Evolutionary conservation across 2,329 filamentous ascomycete species (phyloP), one percentile per base, ranked within the genome.

Genomic region (Bretziella fagacearum): DNA sequence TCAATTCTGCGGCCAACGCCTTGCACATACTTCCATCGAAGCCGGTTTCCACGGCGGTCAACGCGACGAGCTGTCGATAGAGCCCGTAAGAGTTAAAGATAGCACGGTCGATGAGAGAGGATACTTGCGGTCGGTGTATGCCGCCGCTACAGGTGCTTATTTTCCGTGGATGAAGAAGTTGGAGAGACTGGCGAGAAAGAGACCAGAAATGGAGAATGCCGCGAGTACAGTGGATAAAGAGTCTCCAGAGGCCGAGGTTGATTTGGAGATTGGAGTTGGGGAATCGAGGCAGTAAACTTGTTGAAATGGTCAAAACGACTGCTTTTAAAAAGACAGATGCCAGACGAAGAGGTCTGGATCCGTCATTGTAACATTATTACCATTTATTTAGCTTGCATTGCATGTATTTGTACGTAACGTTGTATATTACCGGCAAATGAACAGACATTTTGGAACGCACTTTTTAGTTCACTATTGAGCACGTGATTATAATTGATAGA

Each of bases 21-120:
- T 77, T 6, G 63, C 61, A 6, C 74, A 74, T 62, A 69, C 63
- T 17, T 67, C 63, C 54, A 63, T 74, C 51, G 67, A 74, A 51
- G 69, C 63, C 4, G 71, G 70, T 0, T 62, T 63, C 44, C 66
- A 69, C 49, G 68, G 66, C 43, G 70, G 70, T 4, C 66, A 65
- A 10, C 63, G 68, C n/a, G 64, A 68, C 17, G 68, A 72, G 54
- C 56, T 77, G 20, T 64, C 61, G 1, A 61, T 77, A 6, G 60
- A 66, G 35, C 62, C 63, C 5, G 48, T 11, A 2, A 17, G 35
- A 15, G 25, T 43, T 4, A n/a, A 18, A 4, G 25, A 18, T 8
- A 37, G 33, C n/a, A 39, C 33, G 10, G 32, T 25, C 13, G 40
- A n/a, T 23, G 42, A 35, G 20, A 23, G 15, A 7, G 23, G 29